Percentiles rank a stretch among this genome's conserved stretches.
Evolutionary conservation across 208 protist species (phyloP).

Genomic region (Leishmania mexicana): DNA sequence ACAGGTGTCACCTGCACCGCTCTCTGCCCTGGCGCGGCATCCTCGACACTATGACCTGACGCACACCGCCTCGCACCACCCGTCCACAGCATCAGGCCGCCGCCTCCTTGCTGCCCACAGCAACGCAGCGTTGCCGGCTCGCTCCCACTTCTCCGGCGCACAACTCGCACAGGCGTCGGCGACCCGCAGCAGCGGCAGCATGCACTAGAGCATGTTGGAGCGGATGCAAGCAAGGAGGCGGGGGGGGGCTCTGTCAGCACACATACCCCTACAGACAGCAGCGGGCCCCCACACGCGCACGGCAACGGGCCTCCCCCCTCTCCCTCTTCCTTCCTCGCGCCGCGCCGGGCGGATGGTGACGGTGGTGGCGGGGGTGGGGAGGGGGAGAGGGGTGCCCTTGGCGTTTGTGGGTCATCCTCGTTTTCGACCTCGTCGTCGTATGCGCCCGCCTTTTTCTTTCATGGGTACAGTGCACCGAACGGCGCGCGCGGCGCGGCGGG

Average conservation of each 20-base stretch:
- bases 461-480: no score
- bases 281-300: not conserved
- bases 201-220: not conserved
- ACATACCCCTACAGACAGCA: not conserved
- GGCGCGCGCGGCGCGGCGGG: no score
- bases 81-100: not conserved
- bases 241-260: not conserved
- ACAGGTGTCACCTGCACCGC: constrained; percentile 3
- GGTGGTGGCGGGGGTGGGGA: no score
- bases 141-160: not conserved
- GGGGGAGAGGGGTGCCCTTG: not conserved
- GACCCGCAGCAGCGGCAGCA: not conserved
- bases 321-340: not conserved
- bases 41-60: not conserved
- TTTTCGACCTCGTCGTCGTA: not conserved
- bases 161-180: not conserved
- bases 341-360: not conserved
- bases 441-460: no score
- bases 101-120: not conserved
- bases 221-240: not conserved
- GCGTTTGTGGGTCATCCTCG: not conserved
- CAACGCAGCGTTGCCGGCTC: not conserved
- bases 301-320: not conserved
- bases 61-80: not conserved
- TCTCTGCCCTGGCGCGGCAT: no score